phyloP scores from a whole-genome alignment of 1,284 basidiomycete genomes.

The Jaminaea rosea region DNA sequence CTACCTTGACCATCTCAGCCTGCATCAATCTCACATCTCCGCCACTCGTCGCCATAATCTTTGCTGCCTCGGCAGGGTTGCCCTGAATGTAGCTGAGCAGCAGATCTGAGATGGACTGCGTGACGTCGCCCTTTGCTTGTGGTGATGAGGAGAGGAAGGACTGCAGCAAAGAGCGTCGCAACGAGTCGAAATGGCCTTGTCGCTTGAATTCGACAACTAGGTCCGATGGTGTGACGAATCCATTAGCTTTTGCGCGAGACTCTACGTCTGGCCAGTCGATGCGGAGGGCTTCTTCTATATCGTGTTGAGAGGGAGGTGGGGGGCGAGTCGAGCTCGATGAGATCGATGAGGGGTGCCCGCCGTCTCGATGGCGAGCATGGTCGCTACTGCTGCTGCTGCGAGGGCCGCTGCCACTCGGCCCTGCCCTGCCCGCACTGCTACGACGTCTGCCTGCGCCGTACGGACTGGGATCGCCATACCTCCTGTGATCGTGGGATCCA shows the following conservation, averaged over 20 bases:
- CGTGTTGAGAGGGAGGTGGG: no score
- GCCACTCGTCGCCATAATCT: neutral
- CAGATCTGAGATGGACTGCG: neutral
- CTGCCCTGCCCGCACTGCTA: no score
- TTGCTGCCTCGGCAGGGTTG: neutral
- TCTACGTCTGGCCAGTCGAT: neutral
- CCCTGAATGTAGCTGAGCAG: neutral
- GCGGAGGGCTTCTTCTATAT: neutral
- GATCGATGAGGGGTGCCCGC: no score
- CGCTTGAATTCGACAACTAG: constrained; percentile 5
- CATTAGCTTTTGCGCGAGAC: neutral
- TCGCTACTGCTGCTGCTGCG: no score
- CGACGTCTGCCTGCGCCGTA: no score
- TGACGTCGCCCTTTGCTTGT: constrained; percentile 2
- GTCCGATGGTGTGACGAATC: neutral
- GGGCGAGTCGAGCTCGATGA: no score
- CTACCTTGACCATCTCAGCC: neutral
- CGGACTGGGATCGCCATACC: no score
- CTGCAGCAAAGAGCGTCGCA: neutral
- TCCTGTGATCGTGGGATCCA: no score
- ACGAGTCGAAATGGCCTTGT: constrained; percentile 5
- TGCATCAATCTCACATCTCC: neutral
- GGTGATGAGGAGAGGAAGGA: neutral
- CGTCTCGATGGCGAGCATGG: no score
- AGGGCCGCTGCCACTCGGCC: no score